These are phyloP conservation scores for Mycena chlorophos DNA, from an alignment of 768 basidiomycete genomes.

Conservation along the genomic window DNA sequence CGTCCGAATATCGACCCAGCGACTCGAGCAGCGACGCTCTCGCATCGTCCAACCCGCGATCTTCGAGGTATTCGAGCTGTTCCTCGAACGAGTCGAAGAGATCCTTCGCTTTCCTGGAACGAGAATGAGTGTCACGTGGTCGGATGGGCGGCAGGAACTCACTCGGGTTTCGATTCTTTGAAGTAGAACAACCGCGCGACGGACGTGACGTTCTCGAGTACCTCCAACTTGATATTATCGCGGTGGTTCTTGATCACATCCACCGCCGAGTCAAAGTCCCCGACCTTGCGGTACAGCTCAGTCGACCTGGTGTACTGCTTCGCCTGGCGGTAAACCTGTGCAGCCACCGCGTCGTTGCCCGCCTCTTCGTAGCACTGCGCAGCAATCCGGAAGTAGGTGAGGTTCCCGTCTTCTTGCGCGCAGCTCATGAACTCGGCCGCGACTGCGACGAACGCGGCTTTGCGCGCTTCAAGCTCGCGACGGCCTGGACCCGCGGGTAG, in stretches of 20 bases:
- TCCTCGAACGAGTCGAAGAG: slow-evolving; percentile 56
- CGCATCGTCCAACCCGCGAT: slow-evolving; percentile 51
- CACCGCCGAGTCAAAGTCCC: slow-evolving; percentile 39
- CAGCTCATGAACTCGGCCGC: slow-evolving; percentile 36
- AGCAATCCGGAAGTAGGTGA: slow-evolving; percentile 9
- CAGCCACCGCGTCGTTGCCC: neutral
- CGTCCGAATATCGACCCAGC: slow-evolving; percentile 45
- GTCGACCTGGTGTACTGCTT: slow-evolving; percentile 38
- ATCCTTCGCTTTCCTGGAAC: slow-evolving; percentile 42
- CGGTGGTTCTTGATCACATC: slow-evolving; percentile 33
- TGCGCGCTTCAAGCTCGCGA: slow-evolving; percentile 20
- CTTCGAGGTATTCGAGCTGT: slow-evolving; percentile 55
- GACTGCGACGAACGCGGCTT: slow-evolving; percentile 28
- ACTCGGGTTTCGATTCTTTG: slow-evolving; percentile 30
- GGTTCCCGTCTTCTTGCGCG: slow-evolving; percentile 19
- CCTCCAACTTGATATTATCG: slow-evolving; percentile 20
- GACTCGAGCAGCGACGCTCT: slow-evolving; percentile 46
- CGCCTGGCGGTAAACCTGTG: slow-evolving; percentile 21
- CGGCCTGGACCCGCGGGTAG: slow-evolving; percentile 23
- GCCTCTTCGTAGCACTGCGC: slow-evolving; percentile 15
- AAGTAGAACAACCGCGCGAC: slow-evolving; percentile 37
- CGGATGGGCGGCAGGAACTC: slow-evolving; percentile 10
- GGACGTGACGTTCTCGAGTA: slow-evolving; percentile 26
- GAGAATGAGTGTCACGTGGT: slow-evolving; percentile 2
- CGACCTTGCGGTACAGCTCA: slow-evolving; percentile 37